Evolutionary conservation across 805 yeast species (phyloP), one percentile per base, ranked within the genome.

Genomic region (Candida manassasensis): DNA sequence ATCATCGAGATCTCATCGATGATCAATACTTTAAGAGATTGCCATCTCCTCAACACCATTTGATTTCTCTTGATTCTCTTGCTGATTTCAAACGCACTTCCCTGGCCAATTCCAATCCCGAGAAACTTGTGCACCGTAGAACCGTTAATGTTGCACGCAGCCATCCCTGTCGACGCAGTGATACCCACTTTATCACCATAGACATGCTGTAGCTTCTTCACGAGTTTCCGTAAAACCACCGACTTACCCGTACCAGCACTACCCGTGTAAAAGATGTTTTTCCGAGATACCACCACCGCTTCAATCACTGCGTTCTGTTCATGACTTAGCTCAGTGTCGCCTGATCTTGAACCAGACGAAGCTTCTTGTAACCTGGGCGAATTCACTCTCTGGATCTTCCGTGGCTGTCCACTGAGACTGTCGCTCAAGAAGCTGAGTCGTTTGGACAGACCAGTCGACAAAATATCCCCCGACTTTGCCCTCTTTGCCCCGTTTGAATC

Each of bases 1-100:
- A 93, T 75, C 98, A 93, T 93, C 1, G 97, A 89, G 3, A 93
- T 73, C 59, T 93, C 98, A 61, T 93, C 98, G 39, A 93, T 74
- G 35, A 93, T 78, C 18, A 93, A 67, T 1, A 85, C 94, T 45
- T 72, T 72, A 2, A 84, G 69, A 4, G 61, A 60, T 37, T 59
- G 67, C 97, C 97, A 93, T 22, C 79, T 68, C 15, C 62, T 63
- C 13, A 53, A 42, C 2, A 67, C 51, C 12, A 63, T 59, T 29
- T 65, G 53, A 38, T 73, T 77, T 31, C 63, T 68, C 27, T 65
- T 63, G 11, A 85, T 72, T 38, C 59, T 67, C 8, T 66, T 59
- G 2, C 74, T 64, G 28, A 86, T 55, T 11, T 58, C 56, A 0
- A 61, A 62, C 0, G 61, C 71, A 2, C 67, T 47, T 6, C 73